phyloP scores from a whole-genome alignment of 768 basidiomycete species.

The Psilocybe azurescens region DNA sequence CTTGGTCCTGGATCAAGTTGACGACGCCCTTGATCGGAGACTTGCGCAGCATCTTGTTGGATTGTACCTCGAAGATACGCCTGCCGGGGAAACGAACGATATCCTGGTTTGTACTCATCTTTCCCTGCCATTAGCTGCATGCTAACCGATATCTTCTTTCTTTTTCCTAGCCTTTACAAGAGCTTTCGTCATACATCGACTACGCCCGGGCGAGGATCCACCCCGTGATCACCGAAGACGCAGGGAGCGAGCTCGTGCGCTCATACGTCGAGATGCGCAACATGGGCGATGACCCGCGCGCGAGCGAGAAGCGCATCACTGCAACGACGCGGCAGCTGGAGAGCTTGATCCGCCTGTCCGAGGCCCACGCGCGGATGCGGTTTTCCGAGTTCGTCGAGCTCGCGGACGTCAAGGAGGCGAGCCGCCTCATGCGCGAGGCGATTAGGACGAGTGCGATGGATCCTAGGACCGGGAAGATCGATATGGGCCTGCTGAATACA shows the following conservation, averaged over 20 bases:
- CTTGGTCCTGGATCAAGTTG: slow-evolving; percentile 93
- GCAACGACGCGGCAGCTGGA: slow-evolving; percentile 98
- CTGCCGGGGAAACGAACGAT: slow-evolving; percentile 67
- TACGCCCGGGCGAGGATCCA: slow-evolving; percentile 88
- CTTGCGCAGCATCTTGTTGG: slow-evolving; percentile 93
- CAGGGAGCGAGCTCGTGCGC: slow-evolving; percentile 81
- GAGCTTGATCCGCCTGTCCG: slow-evolving; percentile 94
- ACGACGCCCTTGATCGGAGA: slow-evolving; percentile 83
- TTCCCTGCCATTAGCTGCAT: background rate
- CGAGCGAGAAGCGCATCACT: slow-evolving; percentile 92
- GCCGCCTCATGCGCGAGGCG: slow-evolving; percentile 95
- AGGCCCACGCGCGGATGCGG: slow-evolving; percentile 97
- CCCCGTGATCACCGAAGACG: slow-evolving; percentile 86
- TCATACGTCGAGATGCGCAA: slow-evolving; percentile 95
- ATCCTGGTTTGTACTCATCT: slow-evolving; percentile 64
- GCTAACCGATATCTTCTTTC: background rate
- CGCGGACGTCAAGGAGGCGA: slow-evolving; percentile 88
- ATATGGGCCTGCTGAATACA: slow-evolving; percentile 94
- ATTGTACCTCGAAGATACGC: slow-evolving; percentile 91
- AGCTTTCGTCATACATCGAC: slow-evolving; percentile 93
- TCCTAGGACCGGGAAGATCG: slow-evolving; percentile 95
- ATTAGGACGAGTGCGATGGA: slow-evolving; percentile 96
- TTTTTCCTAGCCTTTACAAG: slow-evolving; percentile 74
- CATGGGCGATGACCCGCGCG: slow-evolving; percentile 87
- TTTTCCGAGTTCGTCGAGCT: slow-evolving; percentile 88